Evolutionary conservation across 352 stramenopile species (phyloP), one percentile per base, ranked within the genome.

Genomic region (Pythium scleroteichum): DNA sequence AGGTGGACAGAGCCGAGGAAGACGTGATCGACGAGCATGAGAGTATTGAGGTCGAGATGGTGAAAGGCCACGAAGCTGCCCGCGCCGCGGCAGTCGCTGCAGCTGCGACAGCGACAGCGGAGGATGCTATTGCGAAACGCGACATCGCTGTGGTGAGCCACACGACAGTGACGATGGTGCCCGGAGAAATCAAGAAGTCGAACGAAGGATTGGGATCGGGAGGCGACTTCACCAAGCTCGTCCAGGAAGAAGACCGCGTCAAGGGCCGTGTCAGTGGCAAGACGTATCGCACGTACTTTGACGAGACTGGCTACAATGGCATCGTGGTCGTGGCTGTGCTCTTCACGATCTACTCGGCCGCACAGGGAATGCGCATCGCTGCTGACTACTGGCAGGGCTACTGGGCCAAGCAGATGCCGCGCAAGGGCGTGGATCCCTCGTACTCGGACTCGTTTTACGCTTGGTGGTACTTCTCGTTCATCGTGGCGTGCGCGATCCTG

Each of bases 401-500:
- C 54, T 72, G 64, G 64, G 58, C 64, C 29, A 72, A 72, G 58
- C 51, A 66, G 40, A 71, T 68, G 64, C 26, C 45, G 0, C 58
- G 53, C 58, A 62, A 62, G 33, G 32, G 44, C 22, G 26, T 55
- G 5, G 59, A 67, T 26, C 24, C 42, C n/a, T 54, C 52, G 33
- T 72, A 68, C 48, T 67, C 58, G 47, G 64, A 72, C 19, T 29
- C 50, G 19, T 68, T 39, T 14, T 67, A 64, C 44, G 58, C 53
- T 13, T 61, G 76, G 62, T 84, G 74, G 74, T 85, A 82, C 47
- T 59, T 81, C 32, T 64, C 63, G 1, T 65, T 80, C 38, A 66
- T 80, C 23, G 53, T 72, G 0, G 10, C 73, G 1, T 77, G 72
- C 19, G 19, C 67, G 0, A 19, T 69, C 3, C 9, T 78, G 0